These are phyloP conservation scores for Typha latifolia DNA, from an alignment of 176 grass and related monocot species.

Conservation along the genomic window DNA sequence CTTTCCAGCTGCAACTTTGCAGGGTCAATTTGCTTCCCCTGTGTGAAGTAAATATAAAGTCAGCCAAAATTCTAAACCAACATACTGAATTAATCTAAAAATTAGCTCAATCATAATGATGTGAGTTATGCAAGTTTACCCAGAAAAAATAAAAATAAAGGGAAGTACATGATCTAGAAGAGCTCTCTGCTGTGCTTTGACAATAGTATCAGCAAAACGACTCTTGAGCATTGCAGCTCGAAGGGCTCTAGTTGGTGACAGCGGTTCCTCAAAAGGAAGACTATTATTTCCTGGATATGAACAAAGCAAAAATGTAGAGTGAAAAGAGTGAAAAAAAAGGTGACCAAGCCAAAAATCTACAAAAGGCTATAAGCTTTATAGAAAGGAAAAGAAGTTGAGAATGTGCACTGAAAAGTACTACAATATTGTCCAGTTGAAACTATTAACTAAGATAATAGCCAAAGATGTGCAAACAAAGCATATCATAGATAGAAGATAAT, in stretches of 20 bases:
- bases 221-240: constrained; percentile 67
- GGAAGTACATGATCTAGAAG: constrained; percentile 63
- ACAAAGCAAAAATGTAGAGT: constrained; percentile 18
- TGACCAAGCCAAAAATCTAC: neutral
- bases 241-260: constrained; percentile 76
- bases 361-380: too few relatives aligned
- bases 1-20: constrained; percentile 63
- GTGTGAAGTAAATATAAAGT: constrained; percentile 18
- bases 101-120: too few relatives aligned
- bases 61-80: constrained; percentile 1
- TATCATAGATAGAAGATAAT: neutral
- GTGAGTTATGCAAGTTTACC: neutral
- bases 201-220: constrained; percentile 79
- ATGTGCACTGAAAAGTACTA: too few relatives aligned
- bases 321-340: neutral
- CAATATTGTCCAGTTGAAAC: neutral
- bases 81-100: neutral
- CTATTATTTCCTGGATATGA: constrained; percentile 30
- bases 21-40: constrained; percentile 66
- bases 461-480: neutral
- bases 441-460: constrained; percentile 7
- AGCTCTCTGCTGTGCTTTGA: constrained; percentile 66
- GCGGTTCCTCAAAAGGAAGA: constrained; percentile 38
- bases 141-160: neutral
- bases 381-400: too few relatives aligned